Evolutionary conservation across 2,329 filamentous ascomycete genomes (phyloP).

Genomic region (Capronia epimyces): DNA sequence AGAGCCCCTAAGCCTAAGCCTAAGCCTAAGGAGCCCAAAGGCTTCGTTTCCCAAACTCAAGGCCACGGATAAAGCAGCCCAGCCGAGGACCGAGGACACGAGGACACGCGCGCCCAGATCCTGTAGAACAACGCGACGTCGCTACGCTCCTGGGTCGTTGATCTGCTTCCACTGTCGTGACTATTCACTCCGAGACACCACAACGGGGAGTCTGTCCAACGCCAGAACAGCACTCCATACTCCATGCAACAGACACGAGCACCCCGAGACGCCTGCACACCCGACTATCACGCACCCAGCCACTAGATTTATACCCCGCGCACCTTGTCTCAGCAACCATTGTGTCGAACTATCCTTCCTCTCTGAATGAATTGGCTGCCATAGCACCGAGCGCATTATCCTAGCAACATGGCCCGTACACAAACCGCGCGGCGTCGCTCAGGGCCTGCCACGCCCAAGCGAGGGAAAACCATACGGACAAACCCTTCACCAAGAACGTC

Average conservation of each 20-base stretch:
- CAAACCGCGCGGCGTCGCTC: constrained; percentile 21
- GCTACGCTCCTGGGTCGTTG: no score
- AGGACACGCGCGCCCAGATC: no score
- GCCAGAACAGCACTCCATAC: neutral
- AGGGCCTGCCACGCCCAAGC: constrained; percentile 16
- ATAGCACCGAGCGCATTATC: neutral
- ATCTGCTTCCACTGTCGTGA: no score
- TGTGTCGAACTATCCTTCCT: neutral
- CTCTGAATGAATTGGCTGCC: neutral
- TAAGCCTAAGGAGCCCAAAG: no score
- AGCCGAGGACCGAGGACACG: no score
- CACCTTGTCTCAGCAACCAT: no score
- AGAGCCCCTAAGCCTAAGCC: no score
- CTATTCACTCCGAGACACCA: no score
- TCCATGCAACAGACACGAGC: neutral
- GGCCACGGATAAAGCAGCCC: no score
- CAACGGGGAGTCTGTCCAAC: no score
- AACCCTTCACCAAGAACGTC: constrained; percentile 17
- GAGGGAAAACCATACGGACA: constrained; percentile 20
- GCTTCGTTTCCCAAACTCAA: no score
- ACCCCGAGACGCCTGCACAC: neutral
- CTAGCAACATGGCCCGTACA: constrained; percentile 20
- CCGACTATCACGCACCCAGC: neutral
- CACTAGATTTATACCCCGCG: neutral
- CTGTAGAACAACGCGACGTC: neutral